A percentile compares a stretch with the other conserved stretches of the same genome.
These are phyloP conservation scores for Cokeromyces recurvatus DNA, from an alignment of 371 early-diverging fungal genomes.

Conservation along the genomic window DNA sequence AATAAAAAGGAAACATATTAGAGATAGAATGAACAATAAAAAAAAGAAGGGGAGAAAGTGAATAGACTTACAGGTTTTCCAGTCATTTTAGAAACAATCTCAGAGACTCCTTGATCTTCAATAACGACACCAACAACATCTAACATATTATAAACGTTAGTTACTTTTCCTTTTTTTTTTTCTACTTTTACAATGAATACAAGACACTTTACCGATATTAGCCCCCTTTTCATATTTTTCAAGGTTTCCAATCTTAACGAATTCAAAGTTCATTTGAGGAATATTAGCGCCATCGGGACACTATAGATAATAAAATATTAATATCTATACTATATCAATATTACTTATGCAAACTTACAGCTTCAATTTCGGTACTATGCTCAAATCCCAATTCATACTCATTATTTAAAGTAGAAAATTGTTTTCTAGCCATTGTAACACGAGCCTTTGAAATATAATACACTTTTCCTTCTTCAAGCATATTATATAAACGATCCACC, in stretches of 20 bases:
- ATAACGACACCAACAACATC: constrained; percentile 85
- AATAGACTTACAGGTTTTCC: constrained; percentile 55
- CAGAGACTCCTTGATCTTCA: constrained; percentile 54
- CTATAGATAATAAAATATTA: constrained; percentile 20
- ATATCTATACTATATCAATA: no score
- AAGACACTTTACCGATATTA: constrained; percentile 59
- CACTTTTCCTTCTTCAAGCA: constrained; percentile 74
- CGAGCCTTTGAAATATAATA: constrained; percentile 84
- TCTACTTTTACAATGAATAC: not conserved
- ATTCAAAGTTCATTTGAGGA: constrained; percentile 67
- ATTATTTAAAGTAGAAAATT: constrained; percentile 77
- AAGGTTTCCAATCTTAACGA: constrained; percentile 64
- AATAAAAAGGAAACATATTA: no score
- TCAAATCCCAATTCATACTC: constrained; percentile 93
- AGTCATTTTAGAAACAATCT: constrained; percentile 66
- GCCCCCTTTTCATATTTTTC: constrained; percentile 60
- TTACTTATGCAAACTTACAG: constrained; percentile 40
- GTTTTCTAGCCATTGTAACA: constrained; percentile 84
- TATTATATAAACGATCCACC: constrained; percentile 67
- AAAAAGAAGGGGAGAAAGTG: no score
- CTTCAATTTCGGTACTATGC: constrained; percentile 53
- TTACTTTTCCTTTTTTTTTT: not conserved
- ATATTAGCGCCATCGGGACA: constrained; percentile 56
- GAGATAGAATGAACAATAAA: no score
- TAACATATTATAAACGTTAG: constrained; percentile 9